Base-by-base conservation (phyloP, 192 early-diverging fungal genomes). In the Physocladia obscura region DNA sequence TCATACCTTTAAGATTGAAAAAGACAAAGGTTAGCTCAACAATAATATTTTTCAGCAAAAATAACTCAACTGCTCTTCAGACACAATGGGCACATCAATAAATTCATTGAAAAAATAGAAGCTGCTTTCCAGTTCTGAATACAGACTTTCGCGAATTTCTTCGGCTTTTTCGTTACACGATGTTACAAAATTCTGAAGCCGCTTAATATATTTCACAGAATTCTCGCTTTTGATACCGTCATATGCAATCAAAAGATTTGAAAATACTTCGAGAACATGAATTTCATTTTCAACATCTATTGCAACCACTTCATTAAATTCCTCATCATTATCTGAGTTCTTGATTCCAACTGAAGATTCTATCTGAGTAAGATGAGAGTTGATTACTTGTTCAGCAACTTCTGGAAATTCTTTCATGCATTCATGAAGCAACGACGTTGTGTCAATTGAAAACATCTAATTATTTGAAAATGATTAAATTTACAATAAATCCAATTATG, bases 71-170 rank as follows among this genome's bases (percentile, higher is more conserved):
- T 86, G 84, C 63, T 86, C 82, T 32, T 85, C 82, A 40, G 79
- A 79, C 2, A 82, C 77, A 71, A 87, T 86, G 2, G 85, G 83
- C 15, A 85, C 75, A 73, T 87, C 85, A 40, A 78, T 65, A 67
- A 76, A 85, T 54, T 82, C 77, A 40, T 79, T 87, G 65, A 81
- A 82, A 54, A 86, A 87, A 56, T 74, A 87, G 58, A 87, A 87
- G 21, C 77, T 74, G 60, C 60, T 77, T 58, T 87, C 85, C 38
- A 87, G 40, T 39, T 82, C 73, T 49, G 13, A 27, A 29, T 81
- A 84, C 39, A 87, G 57, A 8, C 63, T 47, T 47, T 83, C 82
- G 8, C 85, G 70, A 19, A 85, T 59, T 37, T 57, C 61, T 8
- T 48, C 56, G 26, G 85, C 76, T 5, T 47, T 76, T 4, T 49